Conservation (phyloP, 495 filamentous ascomycete species). For the Xeromyces bisporus region DNA sequence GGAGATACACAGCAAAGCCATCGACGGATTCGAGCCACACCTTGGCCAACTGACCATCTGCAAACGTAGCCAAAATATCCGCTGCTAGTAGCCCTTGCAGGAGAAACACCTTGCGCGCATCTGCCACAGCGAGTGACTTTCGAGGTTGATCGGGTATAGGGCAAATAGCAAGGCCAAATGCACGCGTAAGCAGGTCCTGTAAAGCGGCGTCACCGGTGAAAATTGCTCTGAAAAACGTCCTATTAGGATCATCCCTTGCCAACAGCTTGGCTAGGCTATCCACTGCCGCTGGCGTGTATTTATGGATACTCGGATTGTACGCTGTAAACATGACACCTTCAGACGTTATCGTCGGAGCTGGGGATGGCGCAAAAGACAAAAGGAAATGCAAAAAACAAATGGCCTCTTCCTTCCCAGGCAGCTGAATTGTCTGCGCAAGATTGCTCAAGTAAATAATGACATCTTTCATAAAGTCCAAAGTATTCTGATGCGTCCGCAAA, state of each 20-base stretch:
- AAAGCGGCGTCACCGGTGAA: constrained; percentile 57
- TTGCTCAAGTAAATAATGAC: constrained; percentile 78
- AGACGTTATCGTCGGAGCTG: constrained; percentile 33
- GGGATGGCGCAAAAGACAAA: constrained; percentile 68
- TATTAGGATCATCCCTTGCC: constrained; percentile 84
- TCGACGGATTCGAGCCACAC: constrained; percentile 74
- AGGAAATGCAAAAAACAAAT: constrained; percentile 76
- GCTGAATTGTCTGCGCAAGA: constrained; percentile 57
- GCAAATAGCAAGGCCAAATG: constrained; percentile 77
- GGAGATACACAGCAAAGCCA: constrained; percentile 66
- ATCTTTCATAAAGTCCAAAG: constrained; percentile 94
- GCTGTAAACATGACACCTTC: constrained; percentile 56
- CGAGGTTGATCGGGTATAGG: constrained; percentile 52
- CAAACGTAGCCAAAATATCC: constrained; percentile 65
- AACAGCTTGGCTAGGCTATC: constrained; percentile 85
- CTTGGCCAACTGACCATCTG: constrained; percentile 54
- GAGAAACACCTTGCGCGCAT: constrained; percentile 68
- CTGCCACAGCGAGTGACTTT: constrained; percentile 44
- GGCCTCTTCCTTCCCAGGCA: constrained; percentile 80
- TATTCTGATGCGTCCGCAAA: constrained; percentile 61
- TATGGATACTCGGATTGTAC: constrained; percentile 66
- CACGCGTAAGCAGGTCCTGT: constrained; percentile 69
- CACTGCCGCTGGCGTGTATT: constrained; percentile 75
- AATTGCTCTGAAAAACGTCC: constrained; percentile 62
- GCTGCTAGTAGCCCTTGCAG: constrained; percentile 86